A percentile compares a stretch with the other conserved stretches of the same genome.
Conservation (phyloP, 2,329 filamentous ascomycete species). For the Coniochaeta hoffmannii region DNA sequence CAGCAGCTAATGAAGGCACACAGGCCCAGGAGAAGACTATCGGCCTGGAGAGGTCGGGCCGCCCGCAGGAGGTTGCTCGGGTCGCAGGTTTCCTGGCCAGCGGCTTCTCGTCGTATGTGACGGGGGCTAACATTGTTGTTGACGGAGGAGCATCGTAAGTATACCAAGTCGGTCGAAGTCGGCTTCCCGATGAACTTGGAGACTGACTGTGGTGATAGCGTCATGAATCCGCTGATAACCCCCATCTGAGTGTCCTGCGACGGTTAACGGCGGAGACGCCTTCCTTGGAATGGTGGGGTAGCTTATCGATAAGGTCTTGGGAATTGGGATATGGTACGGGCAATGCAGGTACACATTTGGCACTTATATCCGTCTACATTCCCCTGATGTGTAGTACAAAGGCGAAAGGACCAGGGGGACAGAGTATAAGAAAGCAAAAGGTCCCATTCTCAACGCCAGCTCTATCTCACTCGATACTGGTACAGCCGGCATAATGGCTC, state of each 20-base stretch:
- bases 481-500: constrained; percentile 2
- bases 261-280: background rate
- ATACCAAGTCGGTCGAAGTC: background rate
- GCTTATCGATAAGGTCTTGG: background rate
- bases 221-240: constrained; percentile 2
- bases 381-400: background rate
- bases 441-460: background rate
- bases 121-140: constrained; percentile 53
- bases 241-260: background rate
- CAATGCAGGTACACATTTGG: background rate
- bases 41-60: constrained; percentile 50
- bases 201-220: constrained; percentile 1
- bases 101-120: constrained; percentile 56
- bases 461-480: background rate
- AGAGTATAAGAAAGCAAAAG: constrained; percentile 1
- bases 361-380: background rate
- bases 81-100: constrained; percentile 56
- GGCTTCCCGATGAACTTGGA: background rate
- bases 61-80: constrained; percentile 49
- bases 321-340: no score
- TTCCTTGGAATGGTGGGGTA: no score
- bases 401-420: no score
- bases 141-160: constrained; percentile 47
- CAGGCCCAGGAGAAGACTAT: constrained; percentile 40
- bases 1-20: background rate